Base-by-base conservation (phyloP, 495 filamentous ascomycete species). In the Penicillium flavigenum region DNA sequence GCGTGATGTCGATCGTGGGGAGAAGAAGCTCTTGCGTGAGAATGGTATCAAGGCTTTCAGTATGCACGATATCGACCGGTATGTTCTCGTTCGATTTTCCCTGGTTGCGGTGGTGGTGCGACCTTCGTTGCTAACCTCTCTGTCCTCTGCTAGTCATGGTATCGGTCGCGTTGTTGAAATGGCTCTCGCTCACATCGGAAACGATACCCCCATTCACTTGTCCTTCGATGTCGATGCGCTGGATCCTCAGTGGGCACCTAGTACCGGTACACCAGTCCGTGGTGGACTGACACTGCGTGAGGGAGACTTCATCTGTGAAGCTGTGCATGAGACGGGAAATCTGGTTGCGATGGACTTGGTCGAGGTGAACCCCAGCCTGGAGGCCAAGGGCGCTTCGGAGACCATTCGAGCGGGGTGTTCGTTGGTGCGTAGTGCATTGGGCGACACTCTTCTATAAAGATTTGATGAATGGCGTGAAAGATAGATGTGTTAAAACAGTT, bases 141-240 rank as follows among this genome's bases (percentile, higher is more conserved):
- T 39, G 56, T 62, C 26, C 61, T 59, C 26, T 20, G 4, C 22
- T 54, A 91, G 87, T 42, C 80, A 96, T 63, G 94, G 94, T 32
- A 98, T 99, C 68, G 95, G 94, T 24, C 87, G 87, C 58, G 92
- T 98, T 49, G 93, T 99, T 77, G 94, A 98, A 66, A 95, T 97
- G 92, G 94, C 91, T 27, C 78, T 99, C 22, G 93, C 87, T 41
- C 91, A 97, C 75, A 92, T 98, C 54, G 92, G 92, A 39, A 86
- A 80, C 60, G 94, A 96, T 67, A 96, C 92, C 0, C 94, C 94
- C 14, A 96, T 98, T 56, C 95, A 99, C 72, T 81, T 99, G 32
- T 95, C 90, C 20, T 98, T 99, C 67, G 94, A 99, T 68, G 91
- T 99, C 57, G 94, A 99, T 70, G 94, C 92, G 38, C 77, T 99